Conservation (phyloP, 208 protist species). For the Leishmania aethiopica region DNA sequence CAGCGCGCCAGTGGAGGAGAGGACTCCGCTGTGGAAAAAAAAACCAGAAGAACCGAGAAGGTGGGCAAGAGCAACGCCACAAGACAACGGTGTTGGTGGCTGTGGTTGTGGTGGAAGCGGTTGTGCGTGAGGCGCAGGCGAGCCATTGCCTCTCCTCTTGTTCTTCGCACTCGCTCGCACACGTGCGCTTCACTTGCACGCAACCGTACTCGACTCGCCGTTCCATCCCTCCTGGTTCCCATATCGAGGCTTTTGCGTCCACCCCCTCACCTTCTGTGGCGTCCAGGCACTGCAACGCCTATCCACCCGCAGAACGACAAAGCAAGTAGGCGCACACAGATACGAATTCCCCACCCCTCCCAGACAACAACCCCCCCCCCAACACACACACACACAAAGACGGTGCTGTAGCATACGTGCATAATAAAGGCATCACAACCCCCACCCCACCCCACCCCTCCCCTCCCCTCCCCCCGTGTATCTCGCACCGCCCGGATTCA, state of each 20-base stretch:
- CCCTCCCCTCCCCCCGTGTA: no score
- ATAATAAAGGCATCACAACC: not conserved
- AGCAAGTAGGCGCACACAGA: not conserved
- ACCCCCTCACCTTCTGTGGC: not conserved
- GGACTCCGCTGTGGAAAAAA: not conserved
- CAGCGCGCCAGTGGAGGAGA: not conserved
- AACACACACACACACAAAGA: no score
- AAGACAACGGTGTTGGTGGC: no score
- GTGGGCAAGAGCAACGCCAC: not conserved
- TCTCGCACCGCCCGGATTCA: not conserved
- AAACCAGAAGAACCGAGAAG: not conserved
- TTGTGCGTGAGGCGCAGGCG: not conserved
- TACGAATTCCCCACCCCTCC: not conserved
- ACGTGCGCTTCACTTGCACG: not conserved
- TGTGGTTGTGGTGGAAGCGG: not conserved
- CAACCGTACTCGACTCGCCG: not conserved
- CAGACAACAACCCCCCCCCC: no score
- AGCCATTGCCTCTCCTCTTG: no score
- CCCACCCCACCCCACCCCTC: no score
- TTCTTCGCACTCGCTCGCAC: not conserved
- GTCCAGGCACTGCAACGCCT: not conserved
- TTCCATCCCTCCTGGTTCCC: not conserved
- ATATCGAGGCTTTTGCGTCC: not conserved
- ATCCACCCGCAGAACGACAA: not conserved
- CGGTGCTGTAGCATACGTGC: no score